Percentiles rank a stretch among this genome's conserved stretches.
These are phyloP conservation scores for Plasmodium gaboni DNA, from an alignment of 169 alveolate species.

Conservation along the genomic window DNA sequence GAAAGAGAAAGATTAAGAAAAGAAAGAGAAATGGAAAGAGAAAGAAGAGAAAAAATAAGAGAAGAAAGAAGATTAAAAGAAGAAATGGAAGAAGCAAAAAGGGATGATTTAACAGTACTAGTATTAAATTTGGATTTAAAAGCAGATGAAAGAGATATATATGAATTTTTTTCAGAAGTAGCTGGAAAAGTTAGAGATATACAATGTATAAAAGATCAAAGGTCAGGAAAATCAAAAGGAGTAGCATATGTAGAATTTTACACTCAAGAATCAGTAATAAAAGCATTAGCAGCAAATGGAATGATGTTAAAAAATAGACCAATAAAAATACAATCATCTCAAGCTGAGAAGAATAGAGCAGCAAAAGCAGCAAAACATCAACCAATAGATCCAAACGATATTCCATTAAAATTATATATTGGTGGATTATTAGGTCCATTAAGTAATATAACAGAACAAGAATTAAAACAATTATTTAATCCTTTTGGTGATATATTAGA, in stretches of 20 bases:
- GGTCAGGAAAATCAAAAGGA: constrained; percentile 97
- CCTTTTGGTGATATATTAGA: constrained; percentile 96
- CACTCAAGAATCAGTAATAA: constrained; percentile 95
- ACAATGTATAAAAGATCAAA: constrained; percentile 95
- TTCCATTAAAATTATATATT: constrained; percentile 92
- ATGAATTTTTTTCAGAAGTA: constrained; percentile 94
- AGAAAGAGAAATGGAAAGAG: constrained; percentile 35
- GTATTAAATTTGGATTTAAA: constrained; percentile 93
- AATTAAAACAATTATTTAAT: constrained; percentile 92
- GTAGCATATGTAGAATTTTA: constrained; percentile 98
- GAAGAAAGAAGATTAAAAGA: constrained; percentile 86
- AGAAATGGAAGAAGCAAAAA: constrained; percentile 97
- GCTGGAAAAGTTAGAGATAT: constrained; percentile 98
- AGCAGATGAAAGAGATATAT: constrained; percentile 97
- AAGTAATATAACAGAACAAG: constrained; percentile 90
- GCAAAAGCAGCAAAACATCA: constrained; percentile 95
- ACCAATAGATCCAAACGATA: constrained; percentile 90
- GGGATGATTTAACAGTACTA: constrained; percentile 97
- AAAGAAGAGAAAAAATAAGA: constrained; percentile 80
- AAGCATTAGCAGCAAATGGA: constrained; percentile 95
- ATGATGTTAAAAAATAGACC: constrained; percentile 93
- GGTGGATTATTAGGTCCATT: constrained; percentile 94
- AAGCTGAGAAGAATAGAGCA: constrained; percentile 99
- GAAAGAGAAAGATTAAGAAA: constrained; percentile 45
- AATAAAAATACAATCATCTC: constrained; percentile 95